Evolutionary conservation across 2,329 filamentous ascomycete species (phyloP).

Genomic region (Penicillium capsulatum): DNA sequence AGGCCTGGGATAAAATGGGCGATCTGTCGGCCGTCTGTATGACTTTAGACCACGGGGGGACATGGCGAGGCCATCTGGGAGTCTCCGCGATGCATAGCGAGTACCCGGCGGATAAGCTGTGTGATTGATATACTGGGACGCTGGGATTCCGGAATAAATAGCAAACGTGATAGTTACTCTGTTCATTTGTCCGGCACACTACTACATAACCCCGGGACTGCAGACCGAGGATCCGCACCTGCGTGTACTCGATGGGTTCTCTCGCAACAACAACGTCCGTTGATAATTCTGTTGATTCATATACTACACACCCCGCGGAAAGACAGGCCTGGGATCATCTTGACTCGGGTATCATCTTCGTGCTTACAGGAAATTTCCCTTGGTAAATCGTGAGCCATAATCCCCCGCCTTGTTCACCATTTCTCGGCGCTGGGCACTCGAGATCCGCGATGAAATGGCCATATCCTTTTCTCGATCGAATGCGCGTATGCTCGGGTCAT

Average conservation of each 20-base stretch:
- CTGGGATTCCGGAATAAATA: no score
- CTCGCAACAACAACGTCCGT: no score
- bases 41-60: conserved; percentile 5
- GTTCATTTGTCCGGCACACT: no score
- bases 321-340: no score
- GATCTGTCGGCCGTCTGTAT: conserved; percentile 3
- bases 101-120: conserved; percentile 2
- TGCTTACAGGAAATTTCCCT: conserved; percentile 61
- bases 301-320: no score
- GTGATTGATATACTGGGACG: no score
- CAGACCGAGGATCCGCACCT: no score
- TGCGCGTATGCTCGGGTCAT: conserved; percentile 82
- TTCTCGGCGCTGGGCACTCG: conserved; percentile 68
- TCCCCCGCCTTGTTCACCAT: conserved; percentile 73
- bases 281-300: no score
- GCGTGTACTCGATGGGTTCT: no score
- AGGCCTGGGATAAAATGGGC: conserved; percentile 4
- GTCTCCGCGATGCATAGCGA: conserved; percentile 2
- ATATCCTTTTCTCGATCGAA: conserved; percentile 97
- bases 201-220: no score
- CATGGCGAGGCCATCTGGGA: conserved; percentile 7
- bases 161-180: no score
- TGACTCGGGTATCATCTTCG: no score
- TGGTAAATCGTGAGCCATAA: conserved; percentile 76
- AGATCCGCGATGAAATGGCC: conserved; percentile 68